A percentile compares a stretch with the other conserved stretches of the same genome.
phyloP scores from a whole-genome alignment of 192 early-diverging fungal species.

The Coemansia sp. region DNA sequence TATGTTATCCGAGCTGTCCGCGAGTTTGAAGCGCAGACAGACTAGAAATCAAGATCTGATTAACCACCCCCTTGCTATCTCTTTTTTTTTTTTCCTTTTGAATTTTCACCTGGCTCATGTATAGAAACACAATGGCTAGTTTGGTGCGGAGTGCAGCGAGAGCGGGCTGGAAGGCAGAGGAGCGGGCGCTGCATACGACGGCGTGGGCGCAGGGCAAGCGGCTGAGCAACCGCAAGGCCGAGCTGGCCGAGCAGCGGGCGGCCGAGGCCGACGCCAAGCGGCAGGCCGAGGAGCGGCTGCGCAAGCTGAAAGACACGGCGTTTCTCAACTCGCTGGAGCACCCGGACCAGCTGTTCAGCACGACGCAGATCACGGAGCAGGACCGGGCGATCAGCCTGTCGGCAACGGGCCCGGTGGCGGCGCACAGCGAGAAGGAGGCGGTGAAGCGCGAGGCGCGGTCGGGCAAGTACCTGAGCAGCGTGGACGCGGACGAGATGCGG shows the following conservation, averaged over 20 bases:
- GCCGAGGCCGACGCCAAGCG: conserved; percentile 40
- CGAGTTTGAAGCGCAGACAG: conserved; percentile 24
- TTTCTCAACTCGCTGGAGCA: conserved; percentile 52
- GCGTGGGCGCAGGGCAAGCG: conserved; percentile 9
- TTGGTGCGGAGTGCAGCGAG: neutral
- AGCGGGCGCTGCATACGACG: conserved; percentile 43
- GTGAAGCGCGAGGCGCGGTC: conserved; percentile 38
- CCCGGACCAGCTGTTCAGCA: conserved; percentile 31
- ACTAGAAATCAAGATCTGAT: neutral
- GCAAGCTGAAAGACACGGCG: conserved; percentile 44
- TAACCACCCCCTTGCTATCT: no score
- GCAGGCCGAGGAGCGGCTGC: conserved; percentile 34
- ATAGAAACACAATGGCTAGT: neutral
- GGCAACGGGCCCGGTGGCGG: neutral
- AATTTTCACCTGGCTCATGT: no score
- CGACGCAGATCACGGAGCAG: conserved; percentile 49
- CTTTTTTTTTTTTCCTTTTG: no score
- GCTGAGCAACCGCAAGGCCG: conserved; percentile 43
- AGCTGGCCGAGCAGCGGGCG: conserved; percentile 36
- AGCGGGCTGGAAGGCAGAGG: neutral
- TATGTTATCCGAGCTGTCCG: conserved; percentile 43
- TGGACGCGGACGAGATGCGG: conserved; percentile 22
- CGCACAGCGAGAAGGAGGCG: conserved; percentile 4
- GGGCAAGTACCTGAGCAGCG: conserved; percentile 23
- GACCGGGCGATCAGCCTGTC: conserved; percentile 27